Conservation (phyloP, 331 rosid species). For the Telfairia occidentalis region DNA sequence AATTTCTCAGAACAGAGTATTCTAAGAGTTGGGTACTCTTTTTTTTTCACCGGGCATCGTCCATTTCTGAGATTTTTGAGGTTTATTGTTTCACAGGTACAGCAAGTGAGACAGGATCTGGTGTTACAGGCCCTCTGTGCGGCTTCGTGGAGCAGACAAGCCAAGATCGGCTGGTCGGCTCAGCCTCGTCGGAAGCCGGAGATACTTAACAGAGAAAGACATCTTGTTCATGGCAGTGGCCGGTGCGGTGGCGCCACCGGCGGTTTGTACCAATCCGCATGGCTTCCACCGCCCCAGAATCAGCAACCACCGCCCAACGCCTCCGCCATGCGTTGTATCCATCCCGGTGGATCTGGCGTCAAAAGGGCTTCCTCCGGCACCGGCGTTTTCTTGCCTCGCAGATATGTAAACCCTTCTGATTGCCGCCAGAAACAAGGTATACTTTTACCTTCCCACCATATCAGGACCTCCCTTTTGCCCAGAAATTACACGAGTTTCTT, state of each 20-base stretch:
- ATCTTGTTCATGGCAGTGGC: conserved; percentile 14
- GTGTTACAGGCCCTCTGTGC: conserved; percentile 24
- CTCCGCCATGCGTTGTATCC: conserved; percentile 18
- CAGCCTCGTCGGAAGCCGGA: conserved; percentile 33
- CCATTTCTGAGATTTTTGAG: neutral
- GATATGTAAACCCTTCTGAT: conserved; percentile 30
- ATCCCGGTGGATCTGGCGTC: conserved; percentile 25
- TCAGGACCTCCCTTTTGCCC: no score
- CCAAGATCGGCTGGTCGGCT: conserved; percentile 25
- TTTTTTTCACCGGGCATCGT: neutral
- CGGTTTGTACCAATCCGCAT: conserved; percentile 28
- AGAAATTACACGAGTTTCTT: neutral
- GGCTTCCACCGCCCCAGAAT: conserved; percentile 32
- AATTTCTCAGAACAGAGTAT: neutral
- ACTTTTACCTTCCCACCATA: no score
- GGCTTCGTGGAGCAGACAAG: conserved; percentile 29
- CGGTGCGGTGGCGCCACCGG: conserved; percentile 19
- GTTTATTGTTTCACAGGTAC: conserved; percentile 18
- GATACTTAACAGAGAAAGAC: conserved; percentile 26
- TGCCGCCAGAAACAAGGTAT: conserved; percentile 45
- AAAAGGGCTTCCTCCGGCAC: conserved; percentile 57
- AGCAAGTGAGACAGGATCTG: conserved; percentile 25
- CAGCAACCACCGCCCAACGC: conserved; percentile 18
- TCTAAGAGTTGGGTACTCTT: neutral
- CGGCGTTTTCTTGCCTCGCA: conserved; percentile 85